These are phyloP conservation scores for Psilocybe subaeruginosa DNA, from an alignment of 768 basidiomycete species.

Conservation along the genomic window DNA sequence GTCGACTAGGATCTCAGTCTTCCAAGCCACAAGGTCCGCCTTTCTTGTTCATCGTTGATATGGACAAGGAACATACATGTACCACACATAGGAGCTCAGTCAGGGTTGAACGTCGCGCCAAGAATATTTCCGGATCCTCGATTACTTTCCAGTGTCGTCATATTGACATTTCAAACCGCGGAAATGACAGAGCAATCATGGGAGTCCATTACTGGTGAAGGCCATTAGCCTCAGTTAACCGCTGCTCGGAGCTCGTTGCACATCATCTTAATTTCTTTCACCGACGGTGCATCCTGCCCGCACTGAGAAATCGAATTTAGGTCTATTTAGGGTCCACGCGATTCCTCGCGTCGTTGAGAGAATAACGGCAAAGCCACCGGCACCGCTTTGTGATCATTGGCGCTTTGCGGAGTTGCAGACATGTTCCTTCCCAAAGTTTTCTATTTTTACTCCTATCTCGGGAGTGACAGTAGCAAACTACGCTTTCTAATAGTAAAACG, in stretches of 20 bases:
- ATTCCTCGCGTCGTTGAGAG: not conserved
- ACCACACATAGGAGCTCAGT: not conserved
- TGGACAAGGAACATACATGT: not conserved
- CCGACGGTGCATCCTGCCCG: not conserved
- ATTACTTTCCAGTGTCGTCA: not conserved
- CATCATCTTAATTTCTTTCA: not conserved
- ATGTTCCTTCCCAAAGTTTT: not conserved
- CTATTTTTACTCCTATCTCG: not conserved
- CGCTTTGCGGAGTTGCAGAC: not conserved
- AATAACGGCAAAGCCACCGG: not conserved
- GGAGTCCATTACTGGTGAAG: not conserved
- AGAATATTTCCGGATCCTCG: not conserved
- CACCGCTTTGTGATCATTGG: not conserved
- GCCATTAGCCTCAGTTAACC: not conserved
- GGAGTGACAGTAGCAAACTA: not conserved
- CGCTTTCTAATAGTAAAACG: not conserved
- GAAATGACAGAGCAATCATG: not conserved
- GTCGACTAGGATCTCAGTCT: not conserved
- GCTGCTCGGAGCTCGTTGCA: not conserved
- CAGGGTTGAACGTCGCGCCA: not conserved
- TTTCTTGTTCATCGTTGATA: not conserved
- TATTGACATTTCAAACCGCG: not conserved
- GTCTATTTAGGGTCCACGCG: too few species aligned
- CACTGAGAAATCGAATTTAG: not conserved
- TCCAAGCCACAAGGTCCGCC: not conserved